A percentile compares a stretch with the other conserved stretches of the same genome.
phyloP scores from a whole-genome alignment of 2,329 filamentous ascomycete genomes.

The Albifimbria verrucaria region DNA sequence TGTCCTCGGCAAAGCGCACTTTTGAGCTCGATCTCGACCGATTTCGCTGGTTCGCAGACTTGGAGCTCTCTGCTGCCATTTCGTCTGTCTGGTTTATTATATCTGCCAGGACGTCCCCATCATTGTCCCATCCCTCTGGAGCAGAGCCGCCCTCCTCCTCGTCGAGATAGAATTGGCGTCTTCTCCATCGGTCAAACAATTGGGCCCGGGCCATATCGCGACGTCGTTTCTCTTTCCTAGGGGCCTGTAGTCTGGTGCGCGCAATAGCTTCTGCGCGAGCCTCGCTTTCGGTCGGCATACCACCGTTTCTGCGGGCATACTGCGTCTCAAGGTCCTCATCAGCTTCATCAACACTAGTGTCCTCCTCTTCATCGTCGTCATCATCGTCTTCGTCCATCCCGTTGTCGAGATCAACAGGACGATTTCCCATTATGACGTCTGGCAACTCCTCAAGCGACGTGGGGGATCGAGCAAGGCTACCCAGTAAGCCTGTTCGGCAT shows the following conservation, averaged over 20 bases:
- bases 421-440: conserved; percentile 31
- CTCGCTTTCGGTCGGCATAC: conserved; percentile 37
- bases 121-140: conserved; percentile 61
- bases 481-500: conserved; percentile 37
- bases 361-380: conserved; percentile 21
- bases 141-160: conserved; percentile 74
- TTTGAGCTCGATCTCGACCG: conserved; percentile 71
- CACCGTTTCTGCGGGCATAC: conserved; percentile 7
- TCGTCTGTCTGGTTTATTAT: conserved; percentile 19
- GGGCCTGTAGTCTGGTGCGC: conserved; percentile 30
- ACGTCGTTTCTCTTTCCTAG: conserved; percentile 36
- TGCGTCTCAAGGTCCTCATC: conserved; percentile 23
- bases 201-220: conserved; percentile 45
- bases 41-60: conserved; percentile 31
- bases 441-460: conserved; percentile 39
- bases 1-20: conserved; percentile 71
- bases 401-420: conserved; percentile 21
- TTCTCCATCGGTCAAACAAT: conserved; percentile 70
- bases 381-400: conserved; percentile 20
- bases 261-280: conserved; percentile 33
- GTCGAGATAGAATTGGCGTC: conserved; percentile 78
- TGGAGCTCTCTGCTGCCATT: conserved; percentile 39
- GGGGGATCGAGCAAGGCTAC: conserved; percentile 44
- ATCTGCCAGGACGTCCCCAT: conserved; percentile 52
- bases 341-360: conserved; percentile 17